Percentiles rank a stretch among this genome's conserved stretches.
Conservation (phyloP, 1,139 yeast species). For the Geotrichum phurueaensis region DNA sequence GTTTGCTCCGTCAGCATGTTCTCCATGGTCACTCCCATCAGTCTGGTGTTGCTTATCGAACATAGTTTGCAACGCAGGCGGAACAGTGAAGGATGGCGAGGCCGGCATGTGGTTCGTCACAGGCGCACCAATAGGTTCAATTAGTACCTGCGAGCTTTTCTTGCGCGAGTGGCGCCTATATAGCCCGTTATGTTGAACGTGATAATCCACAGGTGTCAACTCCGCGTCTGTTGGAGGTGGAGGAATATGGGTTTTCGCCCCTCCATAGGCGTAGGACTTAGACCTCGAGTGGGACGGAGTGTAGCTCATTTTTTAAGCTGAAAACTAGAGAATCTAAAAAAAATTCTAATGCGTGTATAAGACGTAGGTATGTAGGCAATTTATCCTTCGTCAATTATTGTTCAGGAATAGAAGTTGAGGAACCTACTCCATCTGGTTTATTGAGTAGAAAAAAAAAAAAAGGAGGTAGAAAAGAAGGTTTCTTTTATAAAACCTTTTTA, state of each 20-base stretch:
- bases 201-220: conserved; percentile 12
- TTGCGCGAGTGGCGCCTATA: conserved; percentile 34
- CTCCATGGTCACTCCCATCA: not conserved
- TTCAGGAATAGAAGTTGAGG: not conserved
- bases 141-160: conserved; percentile 33
- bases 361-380: not conserved
- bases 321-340: not conserved
- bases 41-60: conserved; percentile 5
- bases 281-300: conserved; percentile 17
- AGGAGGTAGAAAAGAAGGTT: not conserved
- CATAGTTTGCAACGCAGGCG: conserved; percentile 16
- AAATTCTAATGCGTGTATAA: not conserved
- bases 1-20: not conserved
- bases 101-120: conserved; percentile 17
- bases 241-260: conserved; percentile 7
- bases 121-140: conserved; percentile 30
- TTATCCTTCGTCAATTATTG: not conserved
- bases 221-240: conserved; percentile 16
- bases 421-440: not conserved
- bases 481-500: not conserved
- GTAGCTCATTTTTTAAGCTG: conserved; percentile 5
- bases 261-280: conserved; percentile 10
- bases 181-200: conserved; percentile 16
- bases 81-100: conserved; percentile 17
- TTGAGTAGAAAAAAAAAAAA: not conserved